These are phyloP conservation scores for Calonectria honghensis DNA, from an alignment of 2,329 filamentous ascomycete genomes.

Conservation along the genomic window DNA sequence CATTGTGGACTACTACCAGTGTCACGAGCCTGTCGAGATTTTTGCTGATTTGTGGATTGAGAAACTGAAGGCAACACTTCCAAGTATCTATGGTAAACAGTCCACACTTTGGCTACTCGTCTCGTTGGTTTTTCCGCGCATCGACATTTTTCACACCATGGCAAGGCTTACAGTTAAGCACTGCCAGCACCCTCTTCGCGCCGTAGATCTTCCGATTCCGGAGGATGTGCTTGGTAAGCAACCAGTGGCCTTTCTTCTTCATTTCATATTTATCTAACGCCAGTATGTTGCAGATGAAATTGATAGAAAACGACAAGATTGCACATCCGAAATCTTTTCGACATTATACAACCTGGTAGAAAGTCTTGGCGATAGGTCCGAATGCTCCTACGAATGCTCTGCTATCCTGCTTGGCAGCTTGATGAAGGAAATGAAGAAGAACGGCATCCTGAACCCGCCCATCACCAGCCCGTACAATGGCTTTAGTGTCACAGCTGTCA, in stretches of 20 bases:
- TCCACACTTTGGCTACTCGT: constrained; percentile 18
- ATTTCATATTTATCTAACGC: neutral
- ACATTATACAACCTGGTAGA: constrained; percentile 19
- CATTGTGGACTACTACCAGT: constrained; percentile 39
- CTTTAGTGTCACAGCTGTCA: neutral
- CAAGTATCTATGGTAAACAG: constrained; percentile 7
- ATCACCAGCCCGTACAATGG: neutral
- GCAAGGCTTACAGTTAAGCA: constrained; percentile 35
- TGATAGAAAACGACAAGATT: constrained; percentile 3
- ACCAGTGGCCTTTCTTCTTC: neutral
- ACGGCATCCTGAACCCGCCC: constrained; percentile 22
- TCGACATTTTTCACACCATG: constrained; percentile 20
- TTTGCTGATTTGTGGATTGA: constrained; percentile 21
- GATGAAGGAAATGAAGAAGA: constrained; percentile 32
- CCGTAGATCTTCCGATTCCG: constrained; percentile 19
- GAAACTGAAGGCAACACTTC: neutral
- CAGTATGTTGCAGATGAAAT: constrained; percentile 6
- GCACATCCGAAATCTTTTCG: neutral
- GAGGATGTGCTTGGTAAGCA: constrained; percentile 18
- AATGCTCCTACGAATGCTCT: constrained; percentile 45
- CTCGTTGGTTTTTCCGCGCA: constrained; percentile 8
- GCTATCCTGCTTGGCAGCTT: constrained; percentile 45
- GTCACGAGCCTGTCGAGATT: constrained; percentile 8
- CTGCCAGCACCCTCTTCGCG: constrained; percentile 28
- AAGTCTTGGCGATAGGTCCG: neutral